Evolutionary conservation across 2,329 filamentous ascomycete genomes (phyloP).

Genomic region (Fusarium ambrosium): DNA sequence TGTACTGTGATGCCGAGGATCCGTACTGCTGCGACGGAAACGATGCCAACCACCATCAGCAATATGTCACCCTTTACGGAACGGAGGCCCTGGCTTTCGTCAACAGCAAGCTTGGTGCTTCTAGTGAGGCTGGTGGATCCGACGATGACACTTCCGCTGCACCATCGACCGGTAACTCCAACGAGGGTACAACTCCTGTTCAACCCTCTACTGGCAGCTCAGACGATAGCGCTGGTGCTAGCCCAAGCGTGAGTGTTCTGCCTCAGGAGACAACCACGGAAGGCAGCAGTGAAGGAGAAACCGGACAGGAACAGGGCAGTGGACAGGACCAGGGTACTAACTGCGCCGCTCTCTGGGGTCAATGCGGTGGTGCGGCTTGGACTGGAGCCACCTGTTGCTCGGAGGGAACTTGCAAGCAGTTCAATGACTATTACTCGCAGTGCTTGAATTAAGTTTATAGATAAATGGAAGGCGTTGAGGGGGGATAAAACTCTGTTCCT

Average conservation of each 20-base stretch:
- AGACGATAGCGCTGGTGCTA: neutral
- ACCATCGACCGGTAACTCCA: neutral
- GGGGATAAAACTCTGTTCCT: neutral
- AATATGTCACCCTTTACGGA: conserved; percentile 75
- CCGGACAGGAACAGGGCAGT: neutral
- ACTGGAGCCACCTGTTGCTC: conserved; percentile 30
- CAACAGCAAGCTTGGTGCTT: conserved; percentile 54
- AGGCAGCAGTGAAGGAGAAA: neutral
- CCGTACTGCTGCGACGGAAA: conserved; percentile 77
- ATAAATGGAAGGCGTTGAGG: neutral
- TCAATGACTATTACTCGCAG: conserved; percentile 30
- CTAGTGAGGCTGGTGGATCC: neutral
- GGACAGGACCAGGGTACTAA: neutral
- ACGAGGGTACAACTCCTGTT: neutral
- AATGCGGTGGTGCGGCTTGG: conserved; percentile 5
- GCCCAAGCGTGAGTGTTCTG: neutral
- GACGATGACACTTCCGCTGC: neutral
- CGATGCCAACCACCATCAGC: conserved; percentile 70
- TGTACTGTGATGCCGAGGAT: conserved; percentile 74
- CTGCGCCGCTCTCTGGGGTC: neutral
- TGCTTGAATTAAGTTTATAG: conserved; percentile 11
- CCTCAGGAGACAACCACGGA: neutral
- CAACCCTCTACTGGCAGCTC: neutral
- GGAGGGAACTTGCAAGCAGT: conserved; percentile 18
- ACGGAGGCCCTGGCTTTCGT: conserved; percentile 71